A percentile compares a stretch with the other conserved stretches of the same genome.
Conservation (phyloP, 306 rosid genomes). For the peach (Prunus persica) region Prunus_persica_NCBIv2 NC_034015.1:9182001-9182500, state of each 20-base stretch:
- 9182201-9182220: slow-evolving; percentile 85
- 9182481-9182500: too few relatives aligned
- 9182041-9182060: not conserved
- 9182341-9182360: not conserved
- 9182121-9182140: slow-evolving; percentile 94
- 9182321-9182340: not conserved
- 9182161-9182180: slow-evolving; percentile 80
- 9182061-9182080: not conserved
- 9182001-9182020: not conserved
- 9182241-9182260: slow-evolving; percentile 23
- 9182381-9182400: not conserved
- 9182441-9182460: not conserved
- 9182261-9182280: not conserved
- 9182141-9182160: slow-evolving; percentile 68
- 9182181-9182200: slow-evolving; percentile 76
- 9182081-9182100: not conserved
- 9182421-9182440: not conserved
- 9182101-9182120: slow-evolving; percentile 24
- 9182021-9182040: not conserved
- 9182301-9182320: not conserved
- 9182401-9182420: not conserved
- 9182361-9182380: not conserved
- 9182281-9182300: slow-evolving; percentile 4
- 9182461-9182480: too few relatives aligned
- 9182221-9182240: slow-evolving; percentile 92